Base-by-base conservation (phyloP, 2,329 filamentous ascomycete species). In the Biscogniauxia sp. region DNA sequence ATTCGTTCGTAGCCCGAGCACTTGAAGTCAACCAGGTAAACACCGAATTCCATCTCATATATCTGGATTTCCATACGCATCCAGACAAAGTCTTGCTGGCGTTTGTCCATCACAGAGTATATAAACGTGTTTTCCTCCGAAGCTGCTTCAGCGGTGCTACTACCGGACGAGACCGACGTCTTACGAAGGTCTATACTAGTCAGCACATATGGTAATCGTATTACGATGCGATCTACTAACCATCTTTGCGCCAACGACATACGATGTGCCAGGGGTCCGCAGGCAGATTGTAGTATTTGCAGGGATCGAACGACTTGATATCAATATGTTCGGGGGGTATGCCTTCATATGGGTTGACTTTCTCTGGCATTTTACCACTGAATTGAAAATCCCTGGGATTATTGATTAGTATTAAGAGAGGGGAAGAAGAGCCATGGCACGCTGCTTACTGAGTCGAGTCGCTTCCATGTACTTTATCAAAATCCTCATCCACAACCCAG, bases 21-120 rank as follows among this genome's bases (percentile, higher is more conserved):
- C 75, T 97, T 98, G 82, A 99, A 99, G 75, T 99, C 95, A 54
- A 99, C 95, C 64, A 99, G 88, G 76, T 94, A 98, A 66, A 95
- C 94, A 58, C 91, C 90, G 60, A 88, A 87, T 75, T 98, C 94
- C 80, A 98, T 93, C 72, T 93, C 90, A 76, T 97, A 97, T 56
- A 97, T 88, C 74, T 97, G 95, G 65, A 99, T 97, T 66, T 96
- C 93, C 74, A 99, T 87, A 73, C 97, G 95, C 71, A 98, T 90
- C 73, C 91, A 94, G n/a, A 96, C 88, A 58, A 90, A 90, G 65
- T 92, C 86, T 56, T 85, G 80, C 53, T 80, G 74, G 13, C 79
- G 75, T 41, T 76, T 78, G 54, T 80, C 78, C 23, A 76, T 76
- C 2, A 75, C 73, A 17, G 76, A 74, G 55, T 76, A 76, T n/a